Evolutionary conservation across 148 eudicot species (phyloP).

Genomic region (Drosera capensis): DNA sequence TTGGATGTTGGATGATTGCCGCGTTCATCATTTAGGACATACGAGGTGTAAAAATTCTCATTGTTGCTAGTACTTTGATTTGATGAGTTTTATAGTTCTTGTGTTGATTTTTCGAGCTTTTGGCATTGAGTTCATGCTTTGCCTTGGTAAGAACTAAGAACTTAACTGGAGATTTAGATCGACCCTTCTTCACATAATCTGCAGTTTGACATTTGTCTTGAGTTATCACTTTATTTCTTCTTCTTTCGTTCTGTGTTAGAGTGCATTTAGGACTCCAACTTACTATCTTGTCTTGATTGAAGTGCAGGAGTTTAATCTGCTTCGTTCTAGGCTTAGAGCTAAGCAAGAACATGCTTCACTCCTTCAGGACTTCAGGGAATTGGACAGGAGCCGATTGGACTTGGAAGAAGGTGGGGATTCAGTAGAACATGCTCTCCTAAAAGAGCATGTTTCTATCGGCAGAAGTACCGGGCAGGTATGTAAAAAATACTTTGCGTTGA

Average conservation of each 20-base stretch:
- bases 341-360: slow-evolving; percentile 90
- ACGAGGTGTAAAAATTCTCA: no score
- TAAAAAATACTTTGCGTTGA: neutral
- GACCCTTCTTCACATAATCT: no score
- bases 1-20: no score
- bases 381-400: slow-evolving; percentile 72
- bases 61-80: no score
- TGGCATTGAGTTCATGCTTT: no score
- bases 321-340: slow-evolving; percentile 78
- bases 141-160: no score
- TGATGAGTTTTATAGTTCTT: no score
- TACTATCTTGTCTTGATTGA: slow-evolving; percentile 11
- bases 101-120: no score
- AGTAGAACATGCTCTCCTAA: slow-evolving; percentile 50
- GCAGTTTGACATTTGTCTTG: neutral
- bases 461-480: slow-evolving; percentile 78
- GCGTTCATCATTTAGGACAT: no score
- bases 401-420: slow-evolving; percentile 71
- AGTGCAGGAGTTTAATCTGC: slow-evolving; percentile 81
- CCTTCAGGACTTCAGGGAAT: slow-evolving; percentile 86
- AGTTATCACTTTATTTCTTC: neutral
- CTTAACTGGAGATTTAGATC: no score
- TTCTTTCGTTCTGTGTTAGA: neutral
- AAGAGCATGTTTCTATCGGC: slow-evolving; percentile 70
- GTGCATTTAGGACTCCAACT: slow-evolving; percentile 10